Base-by-base conservation (phyloP, 495 filamentous ascomycete genomes). In the Trichocladium antarcticum region DNA sequence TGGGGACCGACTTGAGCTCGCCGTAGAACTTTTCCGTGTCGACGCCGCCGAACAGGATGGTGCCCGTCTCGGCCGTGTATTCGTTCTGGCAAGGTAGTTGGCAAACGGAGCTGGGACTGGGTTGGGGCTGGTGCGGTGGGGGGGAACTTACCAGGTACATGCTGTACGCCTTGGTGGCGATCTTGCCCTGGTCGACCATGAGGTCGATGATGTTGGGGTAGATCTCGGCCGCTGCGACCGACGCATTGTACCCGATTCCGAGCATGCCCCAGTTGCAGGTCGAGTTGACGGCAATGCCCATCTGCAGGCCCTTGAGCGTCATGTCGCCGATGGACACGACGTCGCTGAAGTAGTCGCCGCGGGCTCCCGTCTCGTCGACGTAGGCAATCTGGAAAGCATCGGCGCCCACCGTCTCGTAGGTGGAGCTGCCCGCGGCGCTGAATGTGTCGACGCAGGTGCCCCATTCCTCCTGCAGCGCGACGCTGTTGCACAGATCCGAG, bases 41-140 rank as follows among this genome's bases (percentile, higher is more conserved):
- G 40, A 96, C 79, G 39, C 89, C 89, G 16, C 89, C 89, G 56
- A 96, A 96, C 8, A 96, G 69, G 47, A 96, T 84, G 37, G 77
- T 80, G 20, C 89, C 89, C 2, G 77, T 82, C 44, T 70, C 77
- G 35, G 84, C 70, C 43, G 83, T 74, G 3, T 86, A 70, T 50
- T 88, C 83, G 65, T 90, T 84, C 24, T 27, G 24, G 24, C 3
- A n/a, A n/a, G n/a, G n/a, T n/a, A n/a, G n/a, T n/a, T n/a, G n/a
- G n/a, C n/a, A n/a, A n/a, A n/a, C n/a, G n/a, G n/a, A n/a, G n/a
- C n/a, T n/a, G 24, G 24, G 24, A 27, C 4, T 27, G 24, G 4
- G 24, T 27, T 27, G 8, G 24, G 4, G 3, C 24, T 4, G 24
- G 24, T 8, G 8, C 24, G 8, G 24, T 27, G 24, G 24, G 24